phyloP scores from a whole-genome alignment of 495 filamentous ascomycete genomes.

The Acidiella bohemica region DNA sequence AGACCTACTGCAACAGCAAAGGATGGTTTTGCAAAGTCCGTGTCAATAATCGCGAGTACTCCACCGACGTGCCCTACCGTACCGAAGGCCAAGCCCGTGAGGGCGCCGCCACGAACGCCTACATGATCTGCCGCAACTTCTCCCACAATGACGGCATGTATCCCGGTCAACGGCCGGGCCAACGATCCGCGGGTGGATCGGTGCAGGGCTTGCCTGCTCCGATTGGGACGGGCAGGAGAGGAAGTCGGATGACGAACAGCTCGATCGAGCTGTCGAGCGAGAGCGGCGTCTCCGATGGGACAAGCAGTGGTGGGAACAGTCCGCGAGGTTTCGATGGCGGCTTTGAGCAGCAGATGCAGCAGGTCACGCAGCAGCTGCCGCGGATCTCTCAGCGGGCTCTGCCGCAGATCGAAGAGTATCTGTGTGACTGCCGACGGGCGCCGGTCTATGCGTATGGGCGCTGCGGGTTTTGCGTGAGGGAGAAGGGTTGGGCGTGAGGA shows the following conservation, averaged over 20 bases:
- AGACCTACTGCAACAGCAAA: conserved; percentile 53
- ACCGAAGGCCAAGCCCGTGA: conserved; percentile 75
- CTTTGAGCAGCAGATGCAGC: conserved; percentile 22
- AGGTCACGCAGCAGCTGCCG: conserved; percentile 13
- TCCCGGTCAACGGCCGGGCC: conserved; percentile 51
- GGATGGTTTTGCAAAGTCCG: conserved; percentile 85
- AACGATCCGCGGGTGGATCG: conserved; percentile 56
- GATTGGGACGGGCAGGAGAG: conserved; percentile 46
- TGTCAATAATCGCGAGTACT: conserved; percentile 94
- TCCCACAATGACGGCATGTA: conserved; percentile 95
- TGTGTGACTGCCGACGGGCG: conserved; percentile 11
- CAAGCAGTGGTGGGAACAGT: conserved; percentile 44
- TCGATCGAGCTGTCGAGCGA: conserved; percentile 28
- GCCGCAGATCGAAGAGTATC: conserved; percentile 3
- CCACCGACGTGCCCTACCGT: conserved; percentile 73
- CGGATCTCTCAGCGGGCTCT: not conserved
- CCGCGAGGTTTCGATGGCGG: conserved; percentile 38
- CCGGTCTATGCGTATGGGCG: conserved; percentile 12
- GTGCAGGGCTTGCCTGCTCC: conserved; percentile 76
- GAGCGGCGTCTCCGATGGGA: conserved; percentile 11
- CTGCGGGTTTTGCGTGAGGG: conserved; percentile 12
- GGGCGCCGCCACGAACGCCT: conserved; percentile 91
- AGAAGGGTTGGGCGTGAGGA: conserved; percentile 16
- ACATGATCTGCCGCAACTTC: conserved; percentile 97
- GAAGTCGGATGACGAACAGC: conserved; percentile 12